Conservation (phyloP, 2,329 filamentous ascomycete genomes). For the Ophiostoma sp. region DNA sequence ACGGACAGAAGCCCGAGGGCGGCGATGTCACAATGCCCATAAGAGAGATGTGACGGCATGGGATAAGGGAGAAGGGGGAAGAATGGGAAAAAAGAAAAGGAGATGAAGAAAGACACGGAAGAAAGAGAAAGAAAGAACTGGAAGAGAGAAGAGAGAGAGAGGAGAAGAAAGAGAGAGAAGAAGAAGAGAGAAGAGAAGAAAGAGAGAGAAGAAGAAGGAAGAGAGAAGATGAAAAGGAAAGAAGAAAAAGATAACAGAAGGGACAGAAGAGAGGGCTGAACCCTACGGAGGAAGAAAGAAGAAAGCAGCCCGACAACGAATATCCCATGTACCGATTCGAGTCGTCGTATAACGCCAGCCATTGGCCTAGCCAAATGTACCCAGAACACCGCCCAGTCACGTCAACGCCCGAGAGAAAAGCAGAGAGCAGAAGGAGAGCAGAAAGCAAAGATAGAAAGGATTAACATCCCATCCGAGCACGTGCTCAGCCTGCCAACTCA, state of each 20-base stretch:
- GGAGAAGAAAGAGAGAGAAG: neutral
- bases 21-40: neutral
- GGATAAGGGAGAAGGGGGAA: neutral
- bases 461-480: neutral
- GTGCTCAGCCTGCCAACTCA: slow-evolving; percentile 24
- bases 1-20: neutral
- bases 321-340: neutral
- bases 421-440: slow-evolving; percentile 20
- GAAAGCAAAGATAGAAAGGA: neutral
- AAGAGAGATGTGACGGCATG: neutral
- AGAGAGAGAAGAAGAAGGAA: neutral
- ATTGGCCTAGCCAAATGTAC: neutral
- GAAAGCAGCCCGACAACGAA: neutral
- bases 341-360: neutral
- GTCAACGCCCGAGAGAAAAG: slow-evolving; percentile 30
- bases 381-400: neutral
- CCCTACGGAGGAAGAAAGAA: slow-evolving; percentile 4
- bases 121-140: neutral
- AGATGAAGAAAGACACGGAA: neutral
- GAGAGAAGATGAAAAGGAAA: neutral
- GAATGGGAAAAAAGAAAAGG: too few species aligned
- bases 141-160: neutral
- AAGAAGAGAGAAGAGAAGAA: neutral
- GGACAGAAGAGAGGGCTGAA: neutral
- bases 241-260: neutral